Conservation (phyloP, 192 early-diverging fungal species). For the Gryganskiella cystojenkinii region DNA sequence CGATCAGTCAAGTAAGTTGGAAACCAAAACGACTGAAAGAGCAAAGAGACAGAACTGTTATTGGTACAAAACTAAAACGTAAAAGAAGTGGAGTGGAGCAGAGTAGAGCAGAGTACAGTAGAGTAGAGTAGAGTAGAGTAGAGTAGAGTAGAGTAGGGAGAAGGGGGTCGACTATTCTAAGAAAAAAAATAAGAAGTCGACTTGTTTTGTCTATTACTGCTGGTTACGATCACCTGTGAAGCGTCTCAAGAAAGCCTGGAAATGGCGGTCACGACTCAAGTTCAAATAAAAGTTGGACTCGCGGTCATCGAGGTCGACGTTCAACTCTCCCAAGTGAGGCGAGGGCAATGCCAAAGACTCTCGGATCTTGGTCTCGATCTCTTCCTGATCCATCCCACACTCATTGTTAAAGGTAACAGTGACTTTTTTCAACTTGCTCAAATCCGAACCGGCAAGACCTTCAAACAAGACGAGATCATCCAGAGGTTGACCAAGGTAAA, state of each 20-base stretch:
- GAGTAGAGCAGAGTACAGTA: no score
- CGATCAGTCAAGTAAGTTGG: no score
- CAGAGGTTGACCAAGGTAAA: slow-evolving; percentile 17
- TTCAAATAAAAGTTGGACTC: slow-evolving; percentile 34
- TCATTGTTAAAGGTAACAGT: slow-evolving; percentile 16
- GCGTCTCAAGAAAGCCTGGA: slow-evolving; percentile 29
- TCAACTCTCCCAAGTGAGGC: not conserved
- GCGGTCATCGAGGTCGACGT: slow-evolving; percentile 25
- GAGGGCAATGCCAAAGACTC: not conserved
- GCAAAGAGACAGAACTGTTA: no score
- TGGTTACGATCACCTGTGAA: slow-evolving; percentile 34
- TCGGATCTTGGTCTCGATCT: slow-evolving; percentile 9
- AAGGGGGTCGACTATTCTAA: no score
- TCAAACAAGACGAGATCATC: slow-evolving; percentile 20
- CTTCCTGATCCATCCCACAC: slow-evolving; percentile 17
- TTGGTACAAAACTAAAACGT: no score
- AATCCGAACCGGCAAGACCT: not conserved
- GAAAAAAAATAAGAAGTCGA: no score
- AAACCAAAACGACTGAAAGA: no score
- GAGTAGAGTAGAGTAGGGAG: no score
- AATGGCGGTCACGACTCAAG: slow-evolving; percentile 24
- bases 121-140: no score
- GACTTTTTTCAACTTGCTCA: slow-evolving; percentile 3
- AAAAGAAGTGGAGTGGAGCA: no score
- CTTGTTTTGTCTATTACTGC: not conserved